A percentile compares a stretch with the other conserved stretches of the same genome.
Conservation (phyloP, 192 early-diverging fungal genomes). For the Rhizophlyctis rosea region DNA sequence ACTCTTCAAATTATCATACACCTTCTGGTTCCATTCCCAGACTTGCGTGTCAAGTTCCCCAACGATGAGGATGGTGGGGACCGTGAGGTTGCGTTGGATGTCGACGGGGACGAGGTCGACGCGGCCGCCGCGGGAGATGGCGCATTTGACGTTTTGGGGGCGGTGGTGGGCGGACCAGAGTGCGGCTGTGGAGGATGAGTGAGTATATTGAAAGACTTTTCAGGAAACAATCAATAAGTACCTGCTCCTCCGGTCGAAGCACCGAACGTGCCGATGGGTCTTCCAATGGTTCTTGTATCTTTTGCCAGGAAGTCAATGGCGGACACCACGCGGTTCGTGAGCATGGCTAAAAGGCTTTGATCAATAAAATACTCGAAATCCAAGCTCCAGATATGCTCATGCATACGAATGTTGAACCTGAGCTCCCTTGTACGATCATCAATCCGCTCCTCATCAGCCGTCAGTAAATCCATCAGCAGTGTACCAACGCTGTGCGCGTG, state of each 20-base stretch:
- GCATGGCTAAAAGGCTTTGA: not conserved
- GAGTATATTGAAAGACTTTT: not conserved
- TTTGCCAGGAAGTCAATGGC: slow-evolving; percentile 2
- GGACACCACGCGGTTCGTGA: not conserved
- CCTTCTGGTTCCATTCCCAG: slow-evolving; percentile 5
- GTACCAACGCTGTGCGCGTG: slow-evolving; percentile 11
- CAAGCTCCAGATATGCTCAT: not conserved
- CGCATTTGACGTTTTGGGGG: not conserved
- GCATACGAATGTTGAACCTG: slow-evolving; percentile 9
- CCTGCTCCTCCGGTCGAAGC: slow-evolving; percentile 18
- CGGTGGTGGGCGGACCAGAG: slow-evolving; percentile 11
- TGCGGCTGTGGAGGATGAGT: slow-evolving; percentile 4
- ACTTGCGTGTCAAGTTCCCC: slow-evolving; percentile 5
- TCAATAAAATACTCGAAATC: not conserved
- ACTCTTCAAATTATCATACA: not conserved
- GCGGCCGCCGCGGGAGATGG: slow-evolving; percentile 11
- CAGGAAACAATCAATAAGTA: not conserved
- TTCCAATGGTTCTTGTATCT: not conserved
- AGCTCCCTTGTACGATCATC: slow-evolving; percentile 7
- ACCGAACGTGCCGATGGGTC: slow-evolving; percentile 7
- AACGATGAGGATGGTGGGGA: slow-evolving; percentile 5
- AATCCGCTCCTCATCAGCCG: slow-evolving; percentile 3
- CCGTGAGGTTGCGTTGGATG: not conserved
- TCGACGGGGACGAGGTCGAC: slow-evolving; percentile 9
- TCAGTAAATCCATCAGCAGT: slow-evolving; percentile 14